Evolutionary conservation across 345 rosid genomes (phyloP).

Genomic region (Heritiera fomes): DNA sequence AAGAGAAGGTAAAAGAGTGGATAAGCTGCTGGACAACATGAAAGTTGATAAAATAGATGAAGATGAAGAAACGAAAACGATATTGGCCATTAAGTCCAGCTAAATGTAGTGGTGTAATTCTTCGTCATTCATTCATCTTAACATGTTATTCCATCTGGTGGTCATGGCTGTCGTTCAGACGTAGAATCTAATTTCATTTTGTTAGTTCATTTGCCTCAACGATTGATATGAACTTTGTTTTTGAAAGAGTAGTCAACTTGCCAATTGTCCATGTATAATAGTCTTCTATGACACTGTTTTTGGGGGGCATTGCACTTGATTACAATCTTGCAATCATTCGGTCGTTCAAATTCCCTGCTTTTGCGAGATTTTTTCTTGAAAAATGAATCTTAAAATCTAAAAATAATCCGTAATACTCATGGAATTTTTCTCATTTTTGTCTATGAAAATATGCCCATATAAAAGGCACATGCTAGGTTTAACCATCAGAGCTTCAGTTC

Average conservation of each 20-base stretch:
- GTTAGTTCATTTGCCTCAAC: not conserved
- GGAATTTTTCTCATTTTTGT: not conserved
- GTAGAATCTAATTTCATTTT: not conserved
- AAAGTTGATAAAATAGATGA: constrained; percentile 51
- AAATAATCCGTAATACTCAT: not conserved
- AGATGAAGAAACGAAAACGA: constrained; percentile 50
- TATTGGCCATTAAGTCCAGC: constrained; percentile 29
- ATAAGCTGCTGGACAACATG: constrained; percentile 50
- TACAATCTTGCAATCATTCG: no score
- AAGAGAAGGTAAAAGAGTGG: constrained; percentile 45
- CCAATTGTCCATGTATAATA: not conserved
- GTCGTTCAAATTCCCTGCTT: no score
- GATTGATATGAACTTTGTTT: not conserved
- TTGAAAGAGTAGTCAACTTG: not conserved
- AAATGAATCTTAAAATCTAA: not conserved
- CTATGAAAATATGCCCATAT: not conserved
- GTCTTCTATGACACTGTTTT: not conserved
- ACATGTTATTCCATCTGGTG: not conserved
- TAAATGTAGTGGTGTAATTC: not conserved
- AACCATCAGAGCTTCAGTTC: not conserved
- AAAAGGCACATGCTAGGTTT: not conserved
- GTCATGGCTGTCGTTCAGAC: not conserved
- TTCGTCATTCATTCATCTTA: not conserved
- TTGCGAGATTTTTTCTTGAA: no score
- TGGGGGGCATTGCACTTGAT: not conserved